Evolutionary conservation across 371 early-diverging fungal species (phyloP).

Genomic region (Funneliformis caledonium): DNA sequence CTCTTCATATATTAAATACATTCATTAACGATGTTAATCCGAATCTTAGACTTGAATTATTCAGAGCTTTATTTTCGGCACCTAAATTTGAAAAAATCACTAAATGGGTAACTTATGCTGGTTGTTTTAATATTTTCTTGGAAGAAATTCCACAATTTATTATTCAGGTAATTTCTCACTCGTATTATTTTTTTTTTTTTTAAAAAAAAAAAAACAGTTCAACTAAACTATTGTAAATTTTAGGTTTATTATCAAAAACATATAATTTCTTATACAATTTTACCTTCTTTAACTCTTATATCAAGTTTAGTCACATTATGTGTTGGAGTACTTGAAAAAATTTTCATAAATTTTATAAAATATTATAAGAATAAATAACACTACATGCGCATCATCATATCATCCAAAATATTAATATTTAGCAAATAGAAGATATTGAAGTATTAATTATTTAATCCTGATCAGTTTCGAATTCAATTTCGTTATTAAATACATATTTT

Average conservation of each 20-base stretch:
- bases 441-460: too few species aligned
- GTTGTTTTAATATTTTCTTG: not conserved
- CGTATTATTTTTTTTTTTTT: too few species aligned
- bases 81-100: not conserved
- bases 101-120: not conserved
- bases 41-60: not conserved
- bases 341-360: too few species aligned
- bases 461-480: too few species aligned
- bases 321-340: too few species aligned
- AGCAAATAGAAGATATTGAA: too few species aligned
- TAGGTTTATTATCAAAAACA: not conserved
- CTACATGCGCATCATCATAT: too few species aligned
- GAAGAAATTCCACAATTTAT: conserved; percentile 36
- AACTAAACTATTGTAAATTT: not conserved
- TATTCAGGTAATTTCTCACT: conserved; percentile 20
- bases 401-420: too few species aligned
- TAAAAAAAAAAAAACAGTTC: too few species aligned
- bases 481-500: too few species aligned
- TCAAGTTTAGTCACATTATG: not conserved
- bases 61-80: not conserved
- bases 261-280: not conserved
- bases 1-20: not conserved
- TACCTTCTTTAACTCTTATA: not conserved
- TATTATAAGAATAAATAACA: too few species aligned
- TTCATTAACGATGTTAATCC: too few species aligned